A percentile compares a stretch with the other conserved stretches of the same genome.
These are phyloP conservation scores for Krasilnikovozyma curviuscula DNA, from an alignment of 768 basidiomycete genomes.

Conservation along the genomic window DNA sequence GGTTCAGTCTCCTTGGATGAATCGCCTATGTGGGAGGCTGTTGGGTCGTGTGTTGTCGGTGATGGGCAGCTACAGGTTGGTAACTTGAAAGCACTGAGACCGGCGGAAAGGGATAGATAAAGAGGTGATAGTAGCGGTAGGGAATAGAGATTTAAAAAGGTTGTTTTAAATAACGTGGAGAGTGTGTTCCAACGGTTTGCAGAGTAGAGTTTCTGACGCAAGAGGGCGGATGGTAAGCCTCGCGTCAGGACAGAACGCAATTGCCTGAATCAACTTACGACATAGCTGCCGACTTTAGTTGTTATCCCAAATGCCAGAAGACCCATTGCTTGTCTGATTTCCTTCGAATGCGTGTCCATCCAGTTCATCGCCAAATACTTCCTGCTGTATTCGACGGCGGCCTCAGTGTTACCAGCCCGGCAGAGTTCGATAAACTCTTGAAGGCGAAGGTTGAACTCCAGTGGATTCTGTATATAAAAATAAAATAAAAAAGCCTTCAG, in stretches of 20 bases:
- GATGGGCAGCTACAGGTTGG: slow-evolving; percentile 48
- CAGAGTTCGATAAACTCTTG: slow-evolving; percentile 93
- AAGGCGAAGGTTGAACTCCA: slow-evolving; percentile 86
- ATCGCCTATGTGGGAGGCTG: slow-evolving; percentile 21
- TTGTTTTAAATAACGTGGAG: slow-evolving; percentile 56
- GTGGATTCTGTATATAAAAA: slow-evolving; percentile 48
- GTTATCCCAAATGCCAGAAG: slow-evolving; percentile 47
- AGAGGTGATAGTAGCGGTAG: slow-evolving; percentile 74
- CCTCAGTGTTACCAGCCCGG: slow-evolving; percentile 40
- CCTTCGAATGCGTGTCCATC: slow-evolving; percentile 51
- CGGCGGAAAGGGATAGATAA: slow-evolving; percentile 72
- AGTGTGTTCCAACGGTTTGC: slow-evolving; percentile 54
- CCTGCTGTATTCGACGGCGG: slow-evolving; percentile 66
- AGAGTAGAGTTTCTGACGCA: slow-evolving; percentile 58
- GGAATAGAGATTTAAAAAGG: slow-evolving; percentile 70
- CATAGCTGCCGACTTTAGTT: slow-evolving; percentile 59
- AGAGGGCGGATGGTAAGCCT: neutral
- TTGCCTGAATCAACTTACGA: slow-evolving; percentile 31
- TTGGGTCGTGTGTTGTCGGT: slow-evolving; percentile 21
- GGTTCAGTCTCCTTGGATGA: slow-evolving; percentile 11
- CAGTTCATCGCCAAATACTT: slow-evolving; percentile 55
- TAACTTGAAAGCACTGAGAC: slow-evolving; percentile 72
- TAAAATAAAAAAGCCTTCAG: neutral
- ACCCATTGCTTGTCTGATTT: slow-evolving; percentile 57
- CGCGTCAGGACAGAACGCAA: neutral